Percentiles rank a stretch among this genome's conserved stretches.
Evolutionary conservation across 257 asterid species (phyloP).

Genomic region (Rehmannia glutinosa): DNA sequence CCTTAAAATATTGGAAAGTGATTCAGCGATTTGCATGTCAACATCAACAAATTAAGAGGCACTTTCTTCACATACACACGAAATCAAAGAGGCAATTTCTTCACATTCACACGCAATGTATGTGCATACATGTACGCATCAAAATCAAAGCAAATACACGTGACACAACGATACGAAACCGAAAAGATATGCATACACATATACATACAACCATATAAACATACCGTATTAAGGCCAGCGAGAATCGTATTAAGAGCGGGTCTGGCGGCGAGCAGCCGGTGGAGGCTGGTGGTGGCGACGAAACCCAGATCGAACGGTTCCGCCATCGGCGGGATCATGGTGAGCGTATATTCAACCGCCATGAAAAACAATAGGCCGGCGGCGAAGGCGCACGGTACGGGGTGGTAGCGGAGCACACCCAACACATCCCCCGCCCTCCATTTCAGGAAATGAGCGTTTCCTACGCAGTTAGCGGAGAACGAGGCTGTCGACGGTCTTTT

Average conservation of each 20-base stretch:
- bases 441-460: constrained; percentile 34
- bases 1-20: too few species aligned
- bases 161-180: too few species aligned
- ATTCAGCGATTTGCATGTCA: too few species aligned
- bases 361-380: constrained; percentile 45
- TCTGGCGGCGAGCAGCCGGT: constrained; percentile 46
- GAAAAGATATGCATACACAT: too few species aligned
- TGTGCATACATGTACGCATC: neutral
- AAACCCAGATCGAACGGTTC: constrained; percentile 75
- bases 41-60: too few species aligned
- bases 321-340: constrained; percentile 51
- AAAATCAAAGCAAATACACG: neutral
- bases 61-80: too few species aligned
- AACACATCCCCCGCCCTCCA: constrained; percentile 44
- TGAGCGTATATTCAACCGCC: constrained; percentile 64
- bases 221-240: constrained; percentile 79
- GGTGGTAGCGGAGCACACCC: constrained; percentile 45
- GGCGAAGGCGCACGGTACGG: constrained; percentile 54
- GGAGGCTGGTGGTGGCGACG: constrained; percentile 42
- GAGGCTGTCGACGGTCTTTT: constrained; percentile 10
- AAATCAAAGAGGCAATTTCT: neutral
- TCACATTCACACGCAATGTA: neutral
- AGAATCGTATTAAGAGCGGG: constrained; percentile 60
- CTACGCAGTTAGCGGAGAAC: neutral
- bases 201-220: neutral